phyloP scores from a whole-genome alignment of 2,329 filamentous ascomycete species.

The Drechslera avenae region DNA sequence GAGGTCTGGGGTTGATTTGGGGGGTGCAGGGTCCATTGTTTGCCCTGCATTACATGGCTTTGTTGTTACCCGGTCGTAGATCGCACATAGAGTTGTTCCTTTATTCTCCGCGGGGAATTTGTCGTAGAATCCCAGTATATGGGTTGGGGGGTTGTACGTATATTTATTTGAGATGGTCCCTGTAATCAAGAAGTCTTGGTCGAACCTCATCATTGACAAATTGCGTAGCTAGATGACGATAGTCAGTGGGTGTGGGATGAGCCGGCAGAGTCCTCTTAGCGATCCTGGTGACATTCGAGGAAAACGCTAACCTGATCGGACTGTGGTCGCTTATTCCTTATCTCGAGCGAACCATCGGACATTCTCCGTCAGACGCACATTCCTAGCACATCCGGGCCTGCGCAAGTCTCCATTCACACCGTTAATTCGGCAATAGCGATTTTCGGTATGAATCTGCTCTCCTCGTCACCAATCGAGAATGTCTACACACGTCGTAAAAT shows the following conservation, averaged over 20 bases:
- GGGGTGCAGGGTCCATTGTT: too few species aligned
- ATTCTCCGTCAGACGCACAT: background rate
- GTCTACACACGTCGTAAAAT: background rate
- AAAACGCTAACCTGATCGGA: background rate
- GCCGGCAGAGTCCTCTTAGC: background rate
- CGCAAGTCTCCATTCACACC: background rate
- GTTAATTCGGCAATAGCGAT: background rate
- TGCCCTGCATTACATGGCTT: too few species aligned
- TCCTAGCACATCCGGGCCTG: background rate
- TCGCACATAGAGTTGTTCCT: background rate
- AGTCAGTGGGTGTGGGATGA: too few species aligned
- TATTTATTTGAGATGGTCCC: background rate
- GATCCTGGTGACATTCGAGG: background rate
- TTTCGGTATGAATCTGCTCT: background rate
- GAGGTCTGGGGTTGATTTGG: background rate
- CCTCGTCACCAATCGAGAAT: background rate
- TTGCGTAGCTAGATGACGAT: background rate
- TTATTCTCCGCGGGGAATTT: background rate
- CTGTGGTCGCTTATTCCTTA: background rate
- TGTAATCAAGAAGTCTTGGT: background rate
- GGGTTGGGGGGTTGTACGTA: background rate
- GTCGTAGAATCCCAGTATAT: background rate
- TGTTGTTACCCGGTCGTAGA: constrained; percentile 6
- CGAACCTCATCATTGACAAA: background rate
- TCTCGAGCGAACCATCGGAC: background rate